phyloP scores from a whole-genome alignment of 768 basidiomycete species.

The Chalciporus sphaerocephalus region DNA sequence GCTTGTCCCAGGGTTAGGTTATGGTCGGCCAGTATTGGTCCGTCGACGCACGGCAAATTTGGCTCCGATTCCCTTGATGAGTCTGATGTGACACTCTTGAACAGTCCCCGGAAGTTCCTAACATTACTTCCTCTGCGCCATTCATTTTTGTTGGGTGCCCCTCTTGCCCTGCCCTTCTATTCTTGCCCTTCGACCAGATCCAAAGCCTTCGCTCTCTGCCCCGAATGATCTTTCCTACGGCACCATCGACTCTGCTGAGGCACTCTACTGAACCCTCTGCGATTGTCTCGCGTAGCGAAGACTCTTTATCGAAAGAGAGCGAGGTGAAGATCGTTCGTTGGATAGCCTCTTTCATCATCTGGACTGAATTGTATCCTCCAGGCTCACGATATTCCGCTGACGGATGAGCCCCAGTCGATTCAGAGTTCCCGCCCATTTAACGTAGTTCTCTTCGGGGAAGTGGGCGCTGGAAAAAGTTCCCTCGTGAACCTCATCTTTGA shows the following conservation, averaged over 20 bases:
- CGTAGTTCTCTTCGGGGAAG: slow-evolving; percentile 29
- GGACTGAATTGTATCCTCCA: slow-evolving; percentile 9
- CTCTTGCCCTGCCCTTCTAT: not conserved
- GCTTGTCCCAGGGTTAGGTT: slow-evolving; percentile 11
- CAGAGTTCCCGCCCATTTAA: slow-evolving; percentile 16
- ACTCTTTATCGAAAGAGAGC: not conserved
- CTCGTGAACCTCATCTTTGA: slow-evolving; percentile 39
- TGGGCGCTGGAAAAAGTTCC: slow-evolving; percentile 38
- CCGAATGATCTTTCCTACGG: not conserved
- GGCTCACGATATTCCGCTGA: slow-evolving; percentile 3
- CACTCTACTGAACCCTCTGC: not conserved
- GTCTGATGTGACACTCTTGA: not conserved
- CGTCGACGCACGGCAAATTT: not conserved
- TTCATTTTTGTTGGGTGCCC: not conserved
- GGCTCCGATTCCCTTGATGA: not conserved
- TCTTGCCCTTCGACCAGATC: not conserved
- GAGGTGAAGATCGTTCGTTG: slow-evolving; percentile 9
- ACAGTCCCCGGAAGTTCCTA: not conserved
- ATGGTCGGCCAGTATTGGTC: not conserved
- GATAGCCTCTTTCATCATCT: not conserved
- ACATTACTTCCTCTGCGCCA: not conserved
- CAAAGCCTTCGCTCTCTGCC: not conserved
- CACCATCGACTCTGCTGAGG: slow-evolving; percentile 1
- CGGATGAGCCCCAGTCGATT: slow-evolving; percentile 8
- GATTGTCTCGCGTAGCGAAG: not conserved